A percentile compares a stretch with the other conserved stretches of the same genome.
phyloP scores from a whole-genome alignment of 2,329 filamentous ascomycete species.

The Chrysoporthe austroafricana region DNA sequence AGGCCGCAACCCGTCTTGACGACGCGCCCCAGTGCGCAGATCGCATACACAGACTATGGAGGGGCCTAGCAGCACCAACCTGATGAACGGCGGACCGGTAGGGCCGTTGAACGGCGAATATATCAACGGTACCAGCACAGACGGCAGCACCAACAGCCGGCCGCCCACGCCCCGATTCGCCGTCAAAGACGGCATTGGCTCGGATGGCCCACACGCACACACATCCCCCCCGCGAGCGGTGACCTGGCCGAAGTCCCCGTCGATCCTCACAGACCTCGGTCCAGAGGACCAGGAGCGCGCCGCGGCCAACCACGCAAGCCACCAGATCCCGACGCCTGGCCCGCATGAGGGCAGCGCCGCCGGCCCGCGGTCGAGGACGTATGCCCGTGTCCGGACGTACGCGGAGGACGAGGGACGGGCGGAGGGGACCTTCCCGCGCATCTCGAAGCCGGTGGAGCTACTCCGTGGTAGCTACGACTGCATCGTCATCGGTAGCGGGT shows the following conservation, averaged over 20 bases:
- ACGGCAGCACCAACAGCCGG: constrained; percentile 21
- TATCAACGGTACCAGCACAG: constrained; percentile 22
- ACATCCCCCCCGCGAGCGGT: constrained; percentile 11
- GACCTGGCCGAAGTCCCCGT: constrained; percentile 24
- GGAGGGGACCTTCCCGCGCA: constrained; percentile 50
- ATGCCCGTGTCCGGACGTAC: constrained; percentile 36
- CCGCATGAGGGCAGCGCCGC: constrained; percentile 40
- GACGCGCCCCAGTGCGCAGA: background rate
- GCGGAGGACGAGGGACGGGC: constrained; percentile 32
- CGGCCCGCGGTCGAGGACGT: constrained; percentile 39
- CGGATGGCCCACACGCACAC: background rate
- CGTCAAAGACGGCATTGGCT: background rate
- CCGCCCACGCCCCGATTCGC: constrained; percentile 16
- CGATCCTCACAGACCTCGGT: constrained; percentile 10
- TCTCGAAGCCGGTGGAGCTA: constrained; percentile 60
- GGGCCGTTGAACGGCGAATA: constrained; percentile 12
- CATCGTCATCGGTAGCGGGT: constrained; percentile 71
- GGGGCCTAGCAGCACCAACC: background rate
- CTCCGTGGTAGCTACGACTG: constrained; percentile 64
- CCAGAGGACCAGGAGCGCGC: constrained; percentile 9
- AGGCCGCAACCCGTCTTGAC: background rate
- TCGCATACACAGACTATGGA: background rate
- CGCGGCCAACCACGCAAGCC: constrained; percentile 28
- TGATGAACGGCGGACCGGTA: constrained; percentile 24
- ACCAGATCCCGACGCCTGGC: constrained; percentile 36